Conservation (phyloP, 1,139 yeast genomes). For the Diutina siamensis region DNA sequence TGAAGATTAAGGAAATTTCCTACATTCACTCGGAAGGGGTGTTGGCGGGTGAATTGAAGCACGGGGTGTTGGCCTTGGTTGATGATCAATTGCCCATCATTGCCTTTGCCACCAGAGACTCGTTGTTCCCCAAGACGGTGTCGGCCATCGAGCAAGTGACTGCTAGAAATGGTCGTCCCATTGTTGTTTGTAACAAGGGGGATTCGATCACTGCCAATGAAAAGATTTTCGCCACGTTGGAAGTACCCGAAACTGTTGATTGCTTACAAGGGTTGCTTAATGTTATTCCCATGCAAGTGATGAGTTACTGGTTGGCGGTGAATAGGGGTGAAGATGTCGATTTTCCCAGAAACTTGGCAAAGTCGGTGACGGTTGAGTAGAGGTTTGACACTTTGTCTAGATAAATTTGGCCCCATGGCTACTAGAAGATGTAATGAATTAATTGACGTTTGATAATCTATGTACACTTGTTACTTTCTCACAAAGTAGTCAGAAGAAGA, state of each 20-base stretch:
- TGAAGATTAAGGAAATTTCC: conserved; percentile 95
- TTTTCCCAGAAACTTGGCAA: conserved; percentile 97
- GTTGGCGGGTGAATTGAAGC: conserved; percentile 96
- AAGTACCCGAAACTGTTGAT: conserved; percentile 93
- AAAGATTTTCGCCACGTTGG: conserved; percentile 57
- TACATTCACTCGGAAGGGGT: conserved; percentile 99
- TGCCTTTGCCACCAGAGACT: conserved; percentile 96
- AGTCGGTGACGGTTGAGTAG: conserved; percentile 91
- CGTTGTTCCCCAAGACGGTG: conserved; percentile 91
- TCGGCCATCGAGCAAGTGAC: conserved; percentile 95
- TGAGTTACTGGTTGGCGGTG: conserved; percentile 96
- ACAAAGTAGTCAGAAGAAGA: conserved; percentile 66
- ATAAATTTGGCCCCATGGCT: too few species aligned
- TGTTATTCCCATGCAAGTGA: conserved; percentile 89
- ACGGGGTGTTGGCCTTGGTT: conserved; percentile 94
- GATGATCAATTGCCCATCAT: conserved; percentile 90
- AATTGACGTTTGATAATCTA: background rate
- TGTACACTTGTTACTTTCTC: conserved; percentile 27
- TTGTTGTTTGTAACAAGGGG: conserved; percentile 84
- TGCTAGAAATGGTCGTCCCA: conserved; percentile 96
- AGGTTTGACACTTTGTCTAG: background rate
- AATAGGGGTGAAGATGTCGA: conserved; percentile 95
- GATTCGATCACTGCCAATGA: conserved; percentile 45
- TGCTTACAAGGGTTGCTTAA: conserved; percentile 94
- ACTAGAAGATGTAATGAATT: background rate